Evolutionary conservation across 2,329 filamentous ascomycete species (phyloP), one percentile per base, ranked within the genome.

Genomic region (Aquanectria penicillioides): DNA sequence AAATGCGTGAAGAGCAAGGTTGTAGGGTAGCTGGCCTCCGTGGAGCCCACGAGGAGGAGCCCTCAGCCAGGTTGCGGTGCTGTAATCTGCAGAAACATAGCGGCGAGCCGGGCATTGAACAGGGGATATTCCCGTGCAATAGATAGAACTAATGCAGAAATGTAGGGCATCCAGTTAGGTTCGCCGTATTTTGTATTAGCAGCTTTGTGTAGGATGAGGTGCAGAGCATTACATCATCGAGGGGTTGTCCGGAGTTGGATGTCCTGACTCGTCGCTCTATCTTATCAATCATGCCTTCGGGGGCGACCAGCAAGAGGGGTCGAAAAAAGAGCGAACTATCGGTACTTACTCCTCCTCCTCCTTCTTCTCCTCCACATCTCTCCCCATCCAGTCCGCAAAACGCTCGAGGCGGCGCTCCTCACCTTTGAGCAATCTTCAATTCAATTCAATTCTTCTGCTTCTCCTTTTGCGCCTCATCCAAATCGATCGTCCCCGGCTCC

Each of bases 231-330:
- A 57, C 58, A 62, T 68, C 58, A 68, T 57, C 28, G 26, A 38
- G 29, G n/a, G 50, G 43, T 52, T 47, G 31, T 55, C 25, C 64
- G 63, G 63, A 64, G 63, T 50, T 62, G 41, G 36, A 43, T 20
- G 25, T 46, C n/a, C 51, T 25, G 23, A 6, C 37, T 20, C 18
- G 15, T n/a, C 33, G 38, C 57, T 29, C 57, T 69, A 69, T 69
- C 67, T 69, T 69, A 69, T 69, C 67, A 61, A 53, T 57, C 41
- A n/a, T n/a, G 40, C 43, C 47, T 28, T 40, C 36, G 37, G 51
- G 33, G 41, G 44, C 44, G 62, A 63, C 50, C 12, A 15, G 29
- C 56, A 44, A n/a, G 58, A 60, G 59, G 59, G 63, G 59, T 48
- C 56, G 63, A 63, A 55, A 48, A 54, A 36, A 47, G 44, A 17